A percentile compares a stretch with the other conserved stretches of the same genome.
Conservation (phyloP, 2,329 filamentous ascomycete genomes). For the Colletotrichum sublineola region DNA sequence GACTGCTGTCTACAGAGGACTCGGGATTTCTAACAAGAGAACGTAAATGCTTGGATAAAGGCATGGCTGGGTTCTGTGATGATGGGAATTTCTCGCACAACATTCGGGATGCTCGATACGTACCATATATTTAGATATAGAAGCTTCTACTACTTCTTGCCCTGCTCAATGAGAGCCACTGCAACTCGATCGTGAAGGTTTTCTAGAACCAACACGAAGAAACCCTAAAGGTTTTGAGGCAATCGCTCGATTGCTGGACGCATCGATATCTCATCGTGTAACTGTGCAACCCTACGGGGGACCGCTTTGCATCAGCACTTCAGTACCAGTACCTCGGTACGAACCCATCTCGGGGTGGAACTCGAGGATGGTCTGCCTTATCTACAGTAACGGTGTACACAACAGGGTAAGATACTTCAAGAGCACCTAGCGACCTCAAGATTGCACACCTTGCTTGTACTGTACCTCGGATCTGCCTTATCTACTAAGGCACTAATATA, state of each 20-base stretch:
- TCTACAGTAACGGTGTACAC: neutral
- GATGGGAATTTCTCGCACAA: neutral
- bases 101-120: neutral
- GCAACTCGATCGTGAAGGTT: neutral
- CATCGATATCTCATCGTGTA: neutral
- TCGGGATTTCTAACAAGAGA: neutral
- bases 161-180: neutral
- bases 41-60: neutral
- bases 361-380: no score
- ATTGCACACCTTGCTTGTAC: no score
- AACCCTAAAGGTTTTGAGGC: neutral
- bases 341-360: neutral
- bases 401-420: no score
- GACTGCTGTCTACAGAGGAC: constrained; percentile 52
- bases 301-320: no score
- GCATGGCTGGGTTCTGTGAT: no score
- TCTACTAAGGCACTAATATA: no score
- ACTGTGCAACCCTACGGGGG: no score
- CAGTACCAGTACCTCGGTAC: no score
- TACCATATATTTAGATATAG: neutral
- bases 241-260: neutral
- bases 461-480: no score
- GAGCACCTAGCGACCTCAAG: no score
- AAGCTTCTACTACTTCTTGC: neutral
- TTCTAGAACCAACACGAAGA: neutral